A percentile compares a stretch with the other conserved stretches of the same genome.
Conservation (phyloP, 1,284 basidiomycete genomes). For the Apiotrichum gracile region DNA sequence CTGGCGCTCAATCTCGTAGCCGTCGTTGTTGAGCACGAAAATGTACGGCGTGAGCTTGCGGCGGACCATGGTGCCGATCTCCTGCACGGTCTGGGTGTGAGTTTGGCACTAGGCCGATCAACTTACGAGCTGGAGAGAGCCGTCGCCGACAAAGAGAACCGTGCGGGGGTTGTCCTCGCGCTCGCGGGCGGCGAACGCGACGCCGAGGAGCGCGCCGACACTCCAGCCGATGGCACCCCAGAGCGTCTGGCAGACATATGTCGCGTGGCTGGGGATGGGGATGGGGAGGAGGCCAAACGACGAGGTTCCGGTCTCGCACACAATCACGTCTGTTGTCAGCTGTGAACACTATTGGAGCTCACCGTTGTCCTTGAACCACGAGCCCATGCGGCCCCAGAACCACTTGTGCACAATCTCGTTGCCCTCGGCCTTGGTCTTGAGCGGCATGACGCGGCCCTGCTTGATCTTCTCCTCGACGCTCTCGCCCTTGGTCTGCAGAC, state of each 20-base stretch:
- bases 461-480: slow-evolving; percentile 30
- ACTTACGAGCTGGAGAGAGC: slow-evolving; percentile 50
- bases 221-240: slow-evolving; percentile 44
- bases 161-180: slow-evolving; percentile 56
- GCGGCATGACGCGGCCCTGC: slow-evolving; percentile 19
- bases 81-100: slow-evolving; percentile 43
- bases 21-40: slow-evolving; percentile 70
- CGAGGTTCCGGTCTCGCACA: slow-evolving; percentile 67
- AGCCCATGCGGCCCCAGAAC: slow-evolving; percentile 77
- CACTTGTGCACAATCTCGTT: slow-evolving; percentile 61
- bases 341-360: background rate
- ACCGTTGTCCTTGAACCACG: slow-evolving; percentile 67
- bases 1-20: slow-evolving; percentile 80
- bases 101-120: no score
- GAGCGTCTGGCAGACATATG: slow-evolving; percentile 62
- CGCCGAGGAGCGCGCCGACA: slow-evolving; percentile 54
- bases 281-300: slow-evolving; percentile 73
- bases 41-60: slow-evolving; percentile 47
- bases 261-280: slow-evolving; percentile 61
- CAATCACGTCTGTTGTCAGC: slow-evolving; percentile 56
- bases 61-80: slow-evolving; percentile 52
- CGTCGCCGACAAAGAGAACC: slow-evolving; percentile 74
- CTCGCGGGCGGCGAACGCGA: slow-evolving; percentile 64
- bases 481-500: slow-evolving; percentile 15
- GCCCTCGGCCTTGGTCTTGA: slow-evolving; percentile 21